A percentile compares a stretch with the other conserved stretches of the same genome.
These are phyloP conservation scores for Harringtonia lauricola DNA, from an alignment of 2,329 filamentous ascomycete species.

Conservation along the genomic window DNA sequence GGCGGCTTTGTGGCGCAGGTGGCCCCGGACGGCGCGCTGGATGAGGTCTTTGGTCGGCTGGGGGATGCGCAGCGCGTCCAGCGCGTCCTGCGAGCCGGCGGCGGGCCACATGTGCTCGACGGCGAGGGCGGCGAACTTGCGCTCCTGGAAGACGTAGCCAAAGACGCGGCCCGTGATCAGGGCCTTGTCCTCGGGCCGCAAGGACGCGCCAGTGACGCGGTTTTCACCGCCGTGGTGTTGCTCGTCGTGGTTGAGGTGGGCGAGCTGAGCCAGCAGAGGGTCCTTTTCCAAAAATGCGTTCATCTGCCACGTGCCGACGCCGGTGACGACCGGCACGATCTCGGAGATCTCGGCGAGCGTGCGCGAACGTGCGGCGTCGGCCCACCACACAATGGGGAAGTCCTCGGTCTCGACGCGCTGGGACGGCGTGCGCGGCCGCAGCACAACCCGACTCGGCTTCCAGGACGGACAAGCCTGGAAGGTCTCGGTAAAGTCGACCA, in stretches of 20 bases:
- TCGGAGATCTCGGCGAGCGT: constrained; percentile 6
- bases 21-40: constrained; percentile 5
- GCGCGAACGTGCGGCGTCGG: constrained; percentile 1
- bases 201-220: background rate
- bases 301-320: constrained; percentile 4
- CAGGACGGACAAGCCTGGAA: constrained; percentile 9
- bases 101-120: constrained; percentile 1
- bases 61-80: background rate
- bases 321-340: constrained; percentile 5
- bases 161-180: constrained; percentile 12
- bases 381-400: constrained; percentile 1
- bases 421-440: background rate
- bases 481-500: constrained; percentile 16
- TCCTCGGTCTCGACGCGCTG: background rate
- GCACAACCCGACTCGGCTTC: constrained; percentile 5
- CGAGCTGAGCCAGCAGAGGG: background rate
- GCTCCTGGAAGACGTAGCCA: constrained; percentile 15
- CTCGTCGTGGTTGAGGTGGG: constrained; percentile 1
- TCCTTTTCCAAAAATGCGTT: constrained; percentile 7
- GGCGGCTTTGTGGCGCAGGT: background rate
- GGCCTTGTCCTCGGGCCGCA: constrained; percentile 8
- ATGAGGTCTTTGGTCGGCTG: constrained; percentile 13
- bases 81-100: background rate
- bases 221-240: background rate
- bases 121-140: constrained; percentile 14